Evolutionary conservation across 148 eudicot species (phyloP).

Genomic region (Amaranthus cruentus): DNA sequence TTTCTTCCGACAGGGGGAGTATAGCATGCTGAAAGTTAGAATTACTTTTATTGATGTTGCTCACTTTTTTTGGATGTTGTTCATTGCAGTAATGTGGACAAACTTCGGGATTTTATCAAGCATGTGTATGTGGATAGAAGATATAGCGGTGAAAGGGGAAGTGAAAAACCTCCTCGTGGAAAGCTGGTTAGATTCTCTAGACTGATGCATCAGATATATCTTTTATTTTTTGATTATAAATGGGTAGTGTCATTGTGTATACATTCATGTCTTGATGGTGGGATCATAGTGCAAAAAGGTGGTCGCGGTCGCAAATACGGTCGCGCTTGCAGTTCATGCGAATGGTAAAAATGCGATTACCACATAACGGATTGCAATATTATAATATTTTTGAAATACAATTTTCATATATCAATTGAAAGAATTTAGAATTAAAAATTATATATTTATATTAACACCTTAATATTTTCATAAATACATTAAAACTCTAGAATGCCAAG

Average conservation of each 20-base stretch:
- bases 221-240: background rate
- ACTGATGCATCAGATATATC: background rate
- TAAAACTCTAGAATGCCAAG: no score
- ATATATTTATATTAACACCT: no score
- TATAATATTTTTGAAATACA: no score
- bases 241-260: background rate
- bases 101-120: conserved; percentile 80
- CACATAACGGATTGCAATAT: no score
- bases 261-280: background rate
- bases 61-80: conserved; percentile 4
- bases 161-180: conserved; percentile 60
- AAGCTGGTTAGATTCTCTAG: conserved; percentile 46
- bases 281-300: no score
- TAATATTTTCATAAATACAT: no score
- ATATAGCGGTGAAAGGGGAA: conserved; percentile 78
- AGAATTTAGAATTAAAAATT: no score
- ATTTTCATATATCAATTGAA: no score
- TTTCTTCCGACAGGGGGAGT: background rate
- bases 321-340: no score
- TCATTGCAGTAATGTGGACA: conserved; percentile 66
- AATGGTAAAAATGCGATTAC: no score
- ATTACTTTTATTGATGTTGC: background rate
- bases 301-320: no score
- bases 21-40: background rate
- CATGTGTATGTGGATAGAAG: conserved; percentile 93